Evolutionary conservation across 2,329 filamentous ascomycete genomes (phyloP).

Genomic region (Colletotrichum australisinense): DNA sequence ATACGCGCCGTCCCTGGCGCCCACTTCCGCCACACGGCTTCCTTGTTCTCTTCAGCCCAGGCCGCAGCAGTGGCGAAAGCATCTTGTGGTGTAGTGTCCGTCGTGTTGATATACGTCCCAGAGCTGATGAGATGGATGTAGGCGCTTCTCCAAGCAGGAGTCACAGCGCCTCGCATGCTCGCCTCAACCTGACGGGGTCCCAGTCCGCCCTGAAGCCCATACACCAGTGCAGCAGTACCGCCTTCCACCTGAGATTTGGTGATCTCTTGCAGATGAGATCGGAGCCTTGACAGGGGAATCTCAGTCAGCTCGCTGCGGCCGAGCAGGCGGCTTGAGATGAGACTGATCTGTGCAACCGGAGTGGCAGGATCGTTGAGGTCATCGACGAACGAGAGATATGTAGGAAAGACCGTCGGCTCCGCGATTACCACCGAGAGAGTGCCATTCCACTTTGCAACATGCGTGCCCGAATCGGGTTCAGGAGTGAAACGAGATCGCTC

Average conservation of each 20-base stretch:
- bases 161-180: conserved; percentile 25
- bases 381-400: not conserved
- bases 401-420: not conserved
- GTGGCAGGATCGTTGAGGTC: not conserved
- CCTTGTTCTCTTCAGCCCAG: conserved; percentile 16
- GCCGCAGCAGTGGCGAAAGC: conserved; percentile 3
- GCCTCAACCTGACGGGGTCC: not conserved
- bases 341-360: not conserved
- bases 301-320: not conserved
- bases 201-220: not conserved
- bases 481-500: not conserved
- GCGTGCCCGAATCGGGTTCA: not conserved
- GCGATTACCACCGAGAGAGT: not conserved
- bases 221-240: not conserved
- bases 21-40: conserved; percentile 29
- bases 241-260: not conserved
- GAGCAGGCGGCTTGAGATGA: conserved; percentile 2
- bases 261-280: not conserved
- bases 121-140: conserved; percentile 31
- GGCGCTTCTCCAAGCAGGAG: conserved; percentile 16
- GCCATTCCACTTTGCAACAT: not conserved
- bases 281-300: too few relatives aligned
- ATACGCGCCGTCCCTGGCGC: conserved; percentile 39
- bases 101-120: not conserved
- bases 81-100: not conserved